Base-by-base conservation (phyloP, 2,329 filamentous ascomycete genomes). In the Grosmannia clavigera region DNA sequence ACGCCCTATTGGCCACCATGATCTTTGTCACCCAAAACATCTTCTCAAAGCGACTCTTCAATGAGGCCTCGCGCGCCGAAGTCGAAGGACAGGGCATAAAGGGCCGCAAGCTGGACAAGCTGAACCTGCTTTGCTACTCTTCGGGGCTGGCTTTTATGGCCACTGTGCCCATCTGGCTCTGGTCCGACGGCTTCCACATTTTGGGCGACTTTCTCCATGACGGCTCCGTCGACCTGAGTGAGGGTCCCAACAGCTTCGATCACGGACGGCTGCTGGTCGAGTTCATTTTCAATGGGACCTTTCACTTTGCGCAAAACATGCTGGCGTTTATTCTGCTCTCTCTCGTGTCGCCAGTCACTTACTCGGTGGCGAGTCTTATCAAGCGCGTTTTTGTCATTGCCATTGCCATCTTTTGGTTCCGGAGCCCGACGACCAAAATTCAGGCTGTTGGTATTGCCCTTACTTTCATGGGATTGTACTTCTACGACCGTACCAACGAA, bases 11-110 rank as follows among this genome's bases (percentile, higher is more conserved):
- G 40, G 92, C 90, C n/a, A 90, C 94, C 9, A 77, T 97, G 60
- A 87, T 97, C 65, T 99, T 99, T 69, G 94, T 99, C 43, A 94
- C 91, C 0, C 94, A 99, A 70, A 99, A 99, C 70, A 99, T 99
- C 61, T 95, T 96, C 65, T 97, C 92, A 25, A 99, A 99, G 74
- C 90, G 90, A 65, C 84, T 99, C 11, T 99, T 99, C 78, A 99
- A 96, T 71, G 92, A 96, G 70, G 90, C 90, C 7, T 87, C 90
- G 7, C 85, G 85, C 61, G 88, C 90, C 2, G 92, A 96, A 73
- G 83, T 85, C 9, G 90, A 96, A 59, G 82, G 82, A 1, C 72
- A 78, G 40, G 78, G 81, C 0, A 74, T 78, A 14, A 81, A 81
- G 60, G 81, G 84, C 52, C 84, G 85, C 63, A 97, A 96, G 73